phyloP scores from a whole-genome alignment of 83 land plant genomes.

The Picea mariana region DNA sequence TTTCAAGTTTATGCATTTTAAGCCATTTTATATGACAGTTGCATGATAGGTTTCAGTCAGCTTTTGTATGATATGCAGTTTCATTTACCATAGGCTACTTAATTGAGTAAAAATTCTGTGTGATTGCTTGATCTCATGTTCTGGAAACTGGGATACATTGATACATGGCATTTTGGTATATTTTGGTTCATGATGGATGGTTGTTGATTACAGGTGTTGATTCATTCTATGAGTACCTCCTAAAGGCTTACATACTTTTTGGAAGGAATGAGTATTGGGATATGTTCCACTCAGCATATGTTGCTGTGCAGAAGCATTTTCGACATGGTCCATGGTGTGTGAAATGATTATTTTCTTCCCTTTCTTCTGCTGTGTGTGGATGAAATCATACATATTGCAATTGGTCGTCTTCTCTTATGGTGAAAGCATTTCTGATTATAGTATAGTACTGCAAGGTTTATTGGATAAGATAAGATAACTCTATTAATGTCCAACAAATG shows the following conservation, averaged over 20 bases:
- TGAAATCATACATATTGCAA: neutral
- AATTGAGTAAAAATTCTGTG: neutral
- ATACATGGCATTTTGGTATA: neutral
- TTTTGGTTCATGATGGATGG: neutral
- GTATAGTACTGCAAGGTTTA: neutral
- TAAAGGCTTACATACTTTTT: constrained; percentile 84
- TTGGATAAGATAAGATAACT: neutral
- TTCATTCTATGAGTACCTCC: constrained; percentile 87
- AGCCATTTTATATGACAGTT: neutral
- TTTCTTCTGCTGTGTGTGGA: neutral
- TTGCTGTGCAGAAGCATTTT: constrained; percentile 83
- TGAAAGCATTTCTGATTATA: neutral
- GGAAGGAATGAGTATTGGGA: constrained; percentile 85
- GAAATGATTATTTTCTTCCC: neutral
- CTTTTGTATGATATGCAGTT: neutral
- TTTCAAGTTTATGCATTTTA: neutral
- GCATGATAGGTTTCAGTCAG: neutral
- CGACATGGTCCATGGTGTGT: constrained; percentile 85
- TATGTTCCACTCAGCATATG: constrained; percentile 85
- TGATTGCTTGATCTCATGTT: neutral
- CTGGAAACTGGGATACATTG: neutral
- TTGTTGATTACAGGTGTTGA: constrained; percentile 67
- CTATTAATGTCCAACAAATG: too few relatives aligned
- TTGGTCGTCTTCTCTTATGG: neutral
- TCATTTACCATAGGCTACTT: neutral